Evolutionary conservation across 257 asterid species (phyloP), one percentile per base, ranked within the genome.

Genomic region (Cynanchum wilfordii): DNA sequence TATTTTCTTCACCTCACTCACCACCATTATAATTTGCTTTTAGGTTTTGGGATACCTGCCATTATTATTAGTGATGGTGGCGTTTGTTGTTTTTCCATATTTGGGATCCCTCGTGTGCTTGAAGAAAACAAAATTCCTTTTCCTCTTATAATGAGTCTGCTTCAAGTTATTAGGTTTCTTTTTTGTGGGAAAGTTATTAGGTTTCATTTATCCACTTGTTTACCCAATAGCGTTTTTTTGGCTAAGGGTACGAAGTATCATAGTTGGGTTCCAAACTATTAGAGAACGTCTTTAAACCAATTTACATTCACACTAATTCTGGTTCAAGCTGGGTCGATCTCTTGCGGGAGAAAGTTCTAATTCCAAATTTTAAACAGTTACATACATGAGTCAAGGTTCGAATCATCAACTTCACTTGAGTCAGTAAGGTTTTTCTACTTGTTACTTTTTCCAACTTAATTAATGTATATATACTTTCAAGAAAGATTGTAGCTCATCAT

Each of bases 151-250:
- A 45, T 33, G 71, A 75, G 73, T 72, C 66, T 84, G 29, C 58
- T 66, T 73, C 66, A 90, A 81, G 89, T 49, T 13, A 58, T 36
- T 29, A 5, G 12, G 24, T 50, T 42, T 69, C 24, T n/a, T n/a
- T n/a, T n/a, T n/a, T n/a, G n/a, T n/a, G n/a, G n/a, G n/a, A n/a
- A 90, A 81, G 89, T 49, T 13, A 58, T 36, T 29, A 5, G 12
- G 24, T 50, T 42, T 69, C 24, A 77, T 77, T 73, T 38, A 71
- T 57, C 74, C 81, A 78, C 75, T 52, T 78, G 72, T 51, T 22
- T 2, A 0, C 2, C 68, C 24, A 52, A 45, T 59, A 47, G 38
- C 47, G 30, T 25, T 47, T 77, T 25, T 36, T n/a, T n/a, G n/a
- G n/a, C n/a, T n/a, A n/a, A n/a, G n/a, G n/a, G n/a, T n/a, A n/a